Base-by-base conservation (phyloP, 192 early-diverging fungal genomes). In the Pilaira anomala region DNA sequence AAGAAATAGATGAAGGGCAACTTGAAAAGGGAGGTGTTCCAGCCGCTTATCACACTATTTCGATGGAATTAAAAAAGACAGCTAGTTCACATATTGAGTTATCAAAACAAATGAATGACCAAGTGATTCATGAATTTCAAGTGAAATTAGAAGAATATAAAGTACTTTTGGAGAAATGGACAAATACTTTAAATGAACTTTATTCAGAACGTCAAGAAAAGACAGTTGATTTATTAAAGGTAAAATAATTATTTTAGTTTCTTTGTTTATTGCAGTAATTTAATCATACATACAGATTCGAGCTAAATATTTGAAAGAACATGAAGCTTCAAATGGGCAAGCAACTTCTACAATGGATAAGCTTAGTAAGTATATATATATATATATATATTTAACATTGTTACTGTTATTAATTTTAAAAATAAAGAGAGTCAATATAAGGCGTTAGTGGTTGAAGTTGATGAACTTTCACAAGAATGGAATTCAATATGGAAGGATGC, bases 361-460 rank as follows among this genome's bases (percentile, higher is more conserved):
- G 41, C 11, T 40, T 28, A 36, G 2, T 30, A 40, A n/a, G 50
- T 26, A 9, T 28, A 30, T 40, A 41, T 4, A 9, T 26, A 58
- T 24, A 58, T 51, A 25, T 48, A 14, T 26, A 63, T 6, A 46
- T 21, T 29, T 62, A 50, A 33, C 7, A 16, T 44, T 30, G 12
- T 48, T 48, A 24, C 12, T 14, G 2, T 33, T 36, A 28, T 18
- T 21, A 12, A 39, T 63, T n/a, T n/a, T n/a, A n/a, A n/a, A n/a
- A n/a, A n/a, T n/a, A n/a, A n/a, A 69, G 67, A 69, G 21, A 33
- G 62, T 1, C 49, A 69, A 39, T 69, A 69, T 25, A 50, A 41
- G 16, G 19, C 40, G 8, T 39, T 63, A 7, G 49, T 63, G 28
- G 48, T 25, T 8, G 28, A 52, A 16, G 44, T 69, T 2, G 61